A percentile compares a stretch with the other conserved stretches of the same genome.
Conservation (phyloP, 768 basidiomycete species). For the Tulasnella calospora region DNA sequence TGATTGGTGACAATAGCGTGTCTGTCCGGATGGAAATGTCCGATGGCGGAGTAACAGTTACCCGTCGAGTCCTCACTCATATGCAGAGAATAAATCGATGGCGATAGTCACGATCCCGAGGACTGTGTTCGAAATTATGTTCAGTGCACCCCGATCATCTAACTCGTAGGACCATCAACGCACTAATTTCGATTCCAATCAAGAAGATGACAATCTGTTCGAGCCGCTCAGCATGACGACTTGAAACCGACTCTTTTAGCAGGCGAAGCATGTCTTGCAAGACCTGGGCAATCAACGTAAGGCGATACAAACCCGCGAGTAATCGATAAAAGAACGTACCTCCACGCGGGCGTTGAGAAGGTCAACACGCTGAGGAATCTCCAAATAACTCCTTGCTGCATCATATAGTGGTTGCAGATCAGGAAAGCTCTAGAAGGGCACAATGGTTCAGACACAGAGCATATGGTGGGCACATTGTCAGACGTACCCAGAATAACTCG, state of each 20-base stretch:
- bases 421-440: slow-evolving; percentile 67
- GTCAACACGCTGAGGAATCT: slow-evolving; percentile 90
- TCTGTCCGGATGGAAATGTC: background rate
- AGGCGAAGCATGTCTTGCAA: slow-evolving; percentile 95
- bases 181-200: slow-evolving; percentile 84
- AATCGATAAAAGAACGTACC: slow-evolving; percentile 42
- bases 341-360: slow-evolving; percentile 90
- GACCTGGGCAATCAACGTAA: slow-evolving; percentile 48
- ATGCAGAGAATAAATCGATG: slow-evolving; percentile 56
- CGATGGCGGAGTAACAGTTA: background rate
- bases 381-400: slow-evolving; percentile 87
- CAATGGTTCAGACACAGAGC: background rate
- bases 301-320: slow-evolving; percentile 2
- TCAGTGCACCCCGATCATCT: slow-evolving; percentile 26
- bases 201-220: slow-evolving; percentile 90
- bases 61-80: background rate
- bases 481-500: slow-evolving; percentile 83
- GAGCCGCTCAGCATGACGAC: slow-evolving; percentile 80
- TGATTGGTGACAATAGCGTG: slow-evolving; percentile 2
- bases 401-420: slow-evolving; percentile 94
- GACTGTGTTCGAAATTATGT: slow-evolving; percentile 44
- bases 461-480: background rate
- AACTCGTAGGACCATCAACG: slow-evolving; percentile 31
- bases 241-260: slow-evolving; percentile 90
- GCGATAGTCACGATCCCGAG: slow-evolving; percentile 88